Evolutionary conservation across 2,329 filamentous ascomycete genomes (phyloP).

Genomic region (Akanthomyces muscarius): DNA sequence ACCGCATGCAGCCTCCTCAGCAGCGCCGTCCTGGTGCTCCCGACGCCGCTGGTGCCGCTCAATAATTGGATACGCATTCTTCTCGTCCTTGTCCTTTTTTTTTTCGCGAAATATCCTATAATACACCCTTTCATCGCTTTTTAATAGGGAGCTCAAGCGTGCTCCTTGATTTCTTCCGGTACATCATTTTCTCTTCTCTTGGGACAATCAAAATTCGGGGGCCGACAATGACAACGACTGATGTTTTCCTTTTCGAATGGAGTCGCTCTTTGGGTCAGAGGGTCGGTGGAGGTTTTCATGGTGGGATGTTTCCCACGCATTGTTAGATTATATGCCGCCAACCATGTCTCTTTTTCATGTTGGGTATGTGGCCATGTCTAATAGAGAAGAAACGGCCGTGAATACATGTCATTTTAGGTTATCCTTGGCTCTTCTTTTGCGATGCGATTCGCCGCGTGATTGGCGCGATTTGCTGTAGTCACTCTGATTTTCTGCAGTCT

Average conservation of each 20-base stretch:
- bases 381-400: slow-evolving; percentile 13
- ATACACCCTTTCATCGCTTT: slow-evolving; percentile 13
- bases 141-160: slow-evolving; percentile 11
- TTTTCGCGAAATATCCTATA: slow-evolving; percentile 3
- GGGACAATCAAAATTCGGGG: slow-evolving; percentile 12
- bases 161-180: slow-evolving; percentile 12
- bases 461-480: neutral
- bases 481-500: no score
- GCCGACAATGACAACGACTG: slow-evolving; percentile 11
- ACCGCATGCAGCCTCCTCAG: slow-evolving; percentile 29
- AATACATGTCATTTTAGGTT: slow-evolving; percentile 18
- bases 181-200: slow-evolving; percentile 8
- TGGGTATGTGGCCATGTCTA: slow-evolving; percentile 12
- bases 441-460: neutral
- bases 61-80: slow-evolving; percentile 9
- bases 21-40: slow-evolving; percentile 8
- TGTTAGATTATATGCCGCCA: slow-evolving; percentile 21
- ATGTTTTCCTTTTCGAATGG: slow-evolving; percentile 12
- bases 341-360: slow-evolving; percentile 2
- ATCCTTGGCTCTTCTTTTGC: slow-evolving; percentile 3
- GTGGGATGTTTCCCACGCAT: slow-evolving; percentile 15
- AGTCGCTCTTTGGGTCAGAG: slow-evolving; percentile 11
- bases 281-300: neutral
- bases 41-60: slow-evolving; percentile 4
- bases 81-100: slow-evolving; percentile 1